Conservation (phyloP, 345 rosid genomes). For the Corchorus olitorius region DNA sequence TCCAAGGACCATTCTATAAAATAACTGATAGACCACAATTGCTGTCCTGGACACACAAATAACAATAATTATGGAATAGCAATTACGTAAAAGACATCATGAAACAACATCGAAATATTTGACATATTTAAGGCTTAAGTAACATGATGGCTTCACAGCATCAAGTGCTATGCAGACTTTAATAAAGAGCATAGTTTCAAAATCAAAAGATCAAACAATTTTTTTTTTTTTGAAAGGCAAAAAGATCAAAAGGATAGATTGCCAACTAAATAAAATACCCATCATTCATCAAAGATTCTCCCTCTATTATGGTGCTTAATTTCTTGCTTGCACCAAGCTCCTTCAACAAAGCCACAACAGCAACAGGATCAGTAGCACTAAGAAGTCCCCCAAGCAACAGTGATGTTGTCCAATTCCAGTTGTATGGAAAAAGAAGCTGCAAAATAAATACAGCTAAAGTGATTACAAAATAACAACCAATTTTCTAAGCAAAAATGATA, state of each 20-base stretch:
- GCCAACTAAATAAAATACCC: constrained; percentile 52
- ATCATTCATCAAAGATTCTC: constrained; percentile 98
- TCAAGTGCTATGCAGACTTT: constrained; percentile 2
- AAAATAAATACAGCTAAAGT: constrained; percentile 19
- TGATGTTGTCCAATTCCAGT: constrained; percentile 92
- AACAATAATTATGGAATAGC: constrained; percentile 20
- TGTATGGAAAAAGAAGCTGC: constrained; percentile 85
- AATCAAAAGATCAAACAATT: constrained; percentile 20
- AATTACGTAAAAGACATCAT: constrained; percentile 18
- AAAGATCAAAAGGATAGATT: background rate
- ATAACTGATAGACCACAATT: constrained; percentile 91
- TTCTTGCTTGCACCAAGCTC: constrained; percentile 99
- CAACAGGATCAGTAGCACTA: constrained; percentile 99
- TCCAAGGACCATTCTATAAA: constrained; percentile 83
- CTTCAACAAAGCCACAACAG: constrained; percentile 91
- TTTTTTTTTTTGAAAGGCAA: too few relatives aligned
- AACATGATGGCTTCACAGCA: constrained; percentile 6
- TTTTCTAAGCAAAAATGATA: background rate
- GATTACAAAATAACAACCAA: background rate
- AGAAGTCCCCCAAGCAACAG: constrained; percentile 95
- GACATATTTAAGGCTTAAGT: background rate
- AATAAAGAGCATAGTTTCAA: background rate
- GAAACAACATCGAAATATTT: constrained; percentile 8
- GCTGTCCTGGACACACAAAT: constrained; percentile 67
- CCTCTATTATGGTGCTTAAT: constrained; percentile 90